A percentile compares a stretch with the other conserved stretches of the same genome.
These are phyloP conservation scores for Endotrypanum monterogeii DNA, from an alignment of 208 protist species.

Conservation along the genomic window DNA sequence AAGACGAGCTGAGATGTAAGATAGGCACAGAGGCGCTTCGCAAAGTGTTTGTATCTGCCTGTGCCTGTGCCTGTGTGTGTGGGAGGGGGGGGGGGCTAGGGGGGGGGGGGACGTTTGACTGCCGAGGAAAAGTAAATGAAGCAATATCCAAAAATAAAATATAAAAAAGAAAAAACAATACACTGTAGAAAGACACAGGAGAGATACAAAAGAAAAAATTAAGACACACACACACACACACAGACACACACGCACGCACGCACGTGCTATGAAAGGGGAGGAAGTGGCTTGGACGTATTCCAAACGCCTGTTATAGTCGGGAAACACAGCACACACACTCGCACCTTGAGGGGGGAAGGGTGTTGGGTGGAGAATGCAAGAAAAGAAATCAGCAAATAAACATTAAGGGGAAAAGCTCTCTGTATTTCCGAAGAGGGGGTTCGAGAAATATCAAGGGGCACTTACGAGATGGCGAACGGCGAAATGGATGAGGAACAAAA, in stretches of 20 bases:
- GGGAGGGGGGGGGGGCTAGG: no score
- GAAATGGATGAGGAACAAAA: not conserved
- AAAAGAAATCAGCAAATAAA: not conserved
- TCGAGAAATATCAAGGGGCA: not conserved
- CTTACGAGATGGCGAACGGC: not conserved
- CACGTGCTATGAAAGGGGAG: not conserved
- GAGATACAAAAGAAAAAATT: no score
- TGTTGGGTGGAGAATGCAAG: not conserved
- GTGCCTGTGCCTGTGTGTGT: no score
- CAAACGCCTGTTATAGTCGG: not conserved
- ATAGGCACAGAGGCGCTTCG: no score
- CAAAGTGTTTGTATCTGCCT: no score
- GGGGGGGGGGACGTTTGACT: not conserved
- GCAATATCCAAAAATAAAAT: no score
- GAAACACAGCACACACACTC: not conserved
- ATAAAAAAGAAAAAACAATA: no score
- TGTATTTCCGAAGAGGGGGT: no score
- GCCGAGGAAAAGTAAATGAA: not conserved
- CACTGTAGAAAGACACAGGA: no score
- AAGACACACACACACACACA: not conserved
- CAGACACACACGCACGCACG: not conserved
- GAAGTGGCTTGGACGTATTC: not conserved
- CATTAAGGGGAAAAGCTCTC: not conserved
- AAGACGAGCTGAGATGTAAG: no score
- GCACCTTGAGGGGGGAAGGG: no score